Evolutionary conservation across 2,329 filamentous ascomycete genomes (phyloP).

Genomic region (Calonectria henricotiae): DNA sequence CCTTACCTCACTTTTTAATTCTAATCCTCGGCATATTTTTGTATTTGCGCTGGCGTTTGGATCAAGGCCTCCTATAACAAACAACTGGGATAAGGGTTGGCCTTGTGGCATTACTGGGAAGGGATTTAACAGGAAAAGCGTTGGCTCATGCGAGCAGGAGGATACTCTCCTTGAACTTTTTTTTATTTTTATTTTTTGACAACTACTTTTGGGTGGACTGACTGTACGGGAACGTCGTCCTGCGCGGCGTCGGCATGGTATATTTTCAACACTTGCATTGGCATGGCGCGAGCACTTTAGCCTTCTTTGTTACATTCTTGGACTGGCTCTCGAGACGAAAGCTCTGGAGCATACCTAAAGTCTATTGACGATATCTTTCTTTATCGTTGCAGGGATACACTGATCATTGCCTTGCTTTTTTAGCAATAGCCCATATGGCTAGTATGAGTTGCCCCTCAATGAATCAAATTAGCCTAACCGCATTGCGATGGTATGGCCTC

Average conservation of each 20-base stretch:
- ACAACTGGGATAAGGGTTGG: slow-evolving; percentile 17
- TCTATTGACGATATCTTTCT: slow-evolving; percentile 26
- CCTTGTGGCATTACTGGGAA: slow-evolving; percentile 11
- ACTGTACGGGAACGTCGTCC: slow-evolving; percentile 25
- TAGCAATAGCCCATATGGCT: slow-evolving; percentile 31
- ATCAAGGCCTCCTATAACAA: background rate
- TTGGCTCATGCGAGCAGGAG: slow-evolving; percentile 22
- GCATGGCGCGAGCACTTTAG: slow-evolving; percentile 28
- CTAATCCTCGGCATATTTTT: slow-evolving; percentile 32
- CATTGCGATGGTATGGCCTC: background rate
- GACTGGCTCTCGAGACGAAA: slow-evolving; percentile 16
- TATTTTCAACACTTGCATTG: slow-evolving; percentile 29
- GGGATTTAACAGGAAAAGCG: slow-evolving; percentile 28
- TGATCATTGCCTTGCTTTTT: slow-evolving; percentile 29
- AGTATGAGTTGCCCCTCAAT: slow-evolving; percentile 13
- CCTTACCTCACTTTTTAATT: slow-evolving; percentile 25
- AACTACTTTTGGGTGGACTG: slow-evolving; percentile 26
- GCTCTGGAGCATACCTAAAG: slow-evolving; percentile 20
- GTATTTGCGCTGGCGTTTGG: slow-evolving; percentile 40
- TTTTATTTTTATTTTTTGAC: slow-evolving; percentile 9
- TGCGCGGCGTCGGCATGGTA: slow-evolving; percentile 18
- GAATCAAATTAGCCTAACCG: slow-evolving; percentile 11
- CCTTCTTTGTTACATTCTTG: slow-evolving; percentile 38
- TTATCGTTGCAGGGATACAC: background rate
- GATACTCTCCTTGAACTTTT: slow-evolving; percentile 7